Conservation (phyloP, 768 basidiomycete genomes). For the Kwoniella europaea region DNA sequence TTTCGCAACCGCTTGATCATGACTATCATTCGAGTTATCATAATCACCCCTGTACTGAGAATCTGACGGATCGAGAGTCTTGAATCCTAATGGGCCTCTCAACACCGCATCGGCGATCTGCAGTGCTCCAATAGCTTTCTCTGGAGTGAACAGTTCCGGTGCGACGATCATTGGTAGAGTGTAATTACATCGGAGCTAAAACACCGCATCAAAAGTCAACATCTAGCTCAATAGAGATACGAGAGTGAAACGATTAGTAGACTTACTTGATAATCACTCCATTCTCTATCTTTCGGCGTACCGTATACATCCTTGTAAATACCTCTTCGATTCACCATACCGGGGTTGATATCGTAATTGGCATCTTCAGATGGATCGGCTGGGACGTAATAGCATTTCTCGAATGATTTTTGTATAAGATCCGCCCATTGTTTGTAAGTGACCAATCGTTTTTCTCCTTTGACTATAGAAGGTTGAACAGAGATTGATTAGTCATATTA, state of each 20-base stretch:
- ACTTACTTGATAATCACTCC: conserved; percentile 99
- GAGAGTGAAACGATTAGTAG: too few species aligned
- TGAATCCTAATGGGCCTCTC: conserved; percentile 92
- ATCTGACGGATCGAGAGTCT: conserved; percentile 86
- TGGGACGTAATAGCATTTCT: conserved; percentile 89
- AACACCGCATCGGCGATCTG: conserved; percentile 78
- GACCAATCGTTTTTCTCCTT: conserved; percentile 70
- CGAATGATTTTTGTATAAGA: conserved; percentile 83
- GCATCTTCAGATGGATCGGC: conserved; percentile 74
- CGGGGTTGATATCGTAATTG: conserved; percentile 71
- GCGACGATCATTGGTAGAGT: conserved; percentile 96
- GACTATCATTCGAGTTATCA: conserved; percentile 89
- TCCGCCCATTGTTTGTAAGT: conserved; percentile 90
- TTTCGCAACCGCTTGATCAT: conserved; percentile 83
- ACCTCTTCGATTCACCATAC: conserved; percentile 81
- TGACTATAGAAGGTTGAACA: conserved; percentile 62
- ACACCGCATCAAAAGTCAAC: background rate
- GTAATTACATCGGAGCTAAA: conserved; percentile 80
- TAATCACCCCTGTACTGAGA: conserved; percentile 87
- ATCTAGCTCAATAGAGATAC: too few species aligned
- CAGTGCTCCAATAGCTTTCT: conserved; percentile 78
- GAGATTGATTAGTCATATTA: background rate
- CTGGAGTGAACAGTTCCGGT: conserved; percentile 85
- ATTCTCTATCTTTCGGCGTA: conserved; percentile 82
- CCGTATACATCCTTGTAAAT: conserved; percentile 99